Conservation (phyloP, 176 grass and related monocot genomes). For the Themeda triandra region DNA sequence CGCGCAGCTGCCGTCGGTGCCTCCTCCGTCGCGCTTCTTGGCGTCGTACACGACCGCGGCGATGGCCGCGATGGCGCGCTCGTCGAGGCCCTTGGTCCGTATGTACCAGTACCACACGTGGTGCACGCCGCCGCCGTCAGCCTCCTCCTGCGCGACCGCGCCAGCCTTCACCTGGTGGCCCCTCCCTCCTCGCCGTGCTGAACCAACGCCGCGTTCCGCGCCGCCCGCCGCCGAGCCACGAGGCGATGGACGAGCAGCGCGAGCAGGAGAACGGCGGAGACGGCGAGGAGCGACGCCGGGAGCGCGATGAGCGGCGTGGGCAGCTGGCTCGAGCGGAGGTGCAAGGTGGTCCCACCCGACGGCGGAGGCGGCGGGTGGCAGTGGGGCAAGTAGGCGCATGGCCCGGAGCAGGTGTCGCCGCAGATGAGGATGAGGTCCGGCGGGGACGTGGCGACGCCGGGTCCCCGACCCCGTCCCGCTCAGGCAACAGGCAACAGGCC, state of each 20-base stretch:
- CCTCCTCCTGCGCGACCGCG: background rate
- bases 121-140: conserved; percentile 36
- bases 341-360: conserved; percentile 26
- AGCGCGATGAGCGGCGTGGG: conserved; percentile 46
- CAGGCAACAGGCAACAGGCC: background rate
- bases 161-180: background rate
- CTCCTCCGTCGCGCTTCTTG: conserved; percentile 6
- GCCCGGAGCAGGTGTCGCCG: conserved; percentile 13
- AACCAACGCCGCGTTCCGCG: background rate
- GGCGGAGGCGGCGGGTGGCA: background rate
- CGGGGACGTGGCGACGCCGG: background rate
- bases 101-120: conserved; percentile 92
- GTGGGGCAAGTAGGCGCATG: background rate
- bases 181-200: background rate
- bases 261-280: conserved; percentile 35
- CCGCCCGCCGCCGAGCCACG: background rate
- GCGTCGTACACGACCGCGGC: conserved; percentile 64
- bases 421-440: conserved; percentile 8
- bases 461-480: background rate
- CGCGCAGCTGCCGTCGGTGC: conserved; percentile 31
- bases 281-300: conserved; percentile 35
- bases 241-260: conserved; percentile 20
- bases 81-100: conserved; percentile 77
- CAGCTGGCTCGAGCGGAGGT: conserved; percentile 22
- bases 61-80: conserved; percentile 72